Evolutionary conservation across 768 basidiomycete species (phyloP).

Genomic region (Rhizopogon sp.): DNA sequence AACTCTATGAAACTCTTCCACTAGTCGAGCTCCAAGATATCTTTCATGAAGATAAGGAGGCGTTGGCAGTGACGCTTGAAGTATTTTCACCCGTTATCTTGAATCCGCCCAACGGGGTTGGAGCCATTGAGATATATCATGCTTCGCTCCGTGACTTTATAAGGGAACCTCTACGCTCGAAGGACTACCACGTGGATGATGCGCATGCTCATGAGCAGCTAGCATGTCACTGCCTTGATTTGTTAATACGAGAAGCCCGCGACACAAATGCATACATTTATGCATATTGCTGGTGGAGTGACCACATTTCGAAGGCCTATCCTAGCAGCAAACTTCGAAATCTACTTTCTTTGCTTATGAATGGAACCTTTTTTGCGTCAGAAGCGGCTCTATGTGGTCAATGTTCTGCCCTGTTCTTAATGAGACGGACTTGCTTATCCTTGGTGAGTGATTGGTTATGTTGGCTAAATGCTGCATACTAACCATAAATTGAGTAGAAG

Average conservation of each 20-base stretch:
- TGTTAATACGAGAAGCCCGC: not conserved
- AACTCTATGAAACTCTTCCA: too few relatives aligned
- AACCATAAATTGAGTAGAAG: not conserved
- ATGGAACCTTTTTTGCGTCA: not conserved
- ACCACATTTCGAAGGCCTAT: not conserved
- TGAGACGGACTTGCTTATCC: not conserved
- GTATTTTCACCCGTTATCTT: not conserved
- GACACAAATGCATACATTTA: not conserved
- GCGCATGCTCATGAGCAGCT: not conserved
- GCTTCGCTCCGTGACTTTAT: not conserved
- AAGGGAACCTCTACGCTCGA: not conserved
- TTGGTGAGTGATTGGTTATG: slow-evolving; percentile 13
- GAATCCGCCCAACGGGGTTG: not conserved
- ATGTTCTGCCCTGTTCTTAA: too few relatives aligned
- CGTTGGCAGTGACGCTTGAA: not conserved
- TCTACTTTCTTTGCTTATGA: not conserved
- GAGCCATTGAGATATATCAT: not conserved
- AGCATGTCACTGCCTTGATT: not conserved
- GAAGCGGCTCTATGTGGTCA: too few relatives aligned
- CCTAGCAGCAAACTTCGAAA: not conserved
- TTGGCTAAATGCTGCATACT: not conserved
- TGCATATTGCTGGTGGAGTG: not conserved
- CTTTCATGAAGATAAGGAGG: not conserved
- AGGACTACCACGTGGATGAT: not conserved
- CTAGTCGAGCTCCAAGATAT: not conserved